phyloP scores from a whole-genome alignment of 306 rosid genomes.

The Trifolium dubium region DNA sequence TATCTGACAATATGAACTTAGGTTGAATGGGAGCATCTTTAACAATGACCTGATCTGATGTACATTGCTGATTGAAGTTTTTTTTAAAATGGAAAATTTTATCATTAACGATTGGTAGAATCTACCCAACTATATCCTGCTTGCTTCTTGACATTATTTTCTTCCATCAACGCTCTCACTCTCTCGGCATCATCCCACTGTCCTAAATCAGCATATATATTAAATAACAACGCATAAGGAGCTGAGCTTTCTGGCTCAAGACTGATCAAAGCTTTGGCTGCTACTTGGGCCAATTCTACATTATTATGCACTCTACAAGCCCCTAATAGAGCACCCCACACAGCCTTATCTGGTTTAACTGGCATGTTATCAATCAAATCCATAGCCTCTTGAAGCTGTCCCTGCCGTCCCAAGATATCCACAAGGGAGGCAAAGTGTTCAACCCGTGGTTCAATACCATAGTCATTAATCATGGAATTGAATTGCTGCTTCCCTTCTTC shows the following conservation, averaged over 20 bases:
- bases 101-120: slow-evolving; percentile 41
- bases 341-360: slow-evolving; percentile 54
- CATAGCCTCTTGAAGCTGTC: slow-evolving; percentile 55
- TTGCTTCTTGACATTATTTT: slow-evolving; percentile 51
- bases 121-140: slow-evolving; percentile 57
- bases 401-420: slow-evolving; percentile 58
- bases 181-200: slow-evolving; percentile 59
- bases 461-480: slow-evolving; percentile 52
- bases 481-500: slow-evolving; percentile 59
- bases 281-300: slow-evolving; percentile 49
- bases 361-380: slow-evolving; percentile 53
- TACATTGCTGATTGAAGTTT: slow-evolving; percentile 16
- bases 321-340: slow-evolving; percentile 61
- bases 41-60: slow-evolving; percentile 26
- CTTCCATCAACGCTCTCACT: slow-evolving; percentile 52
- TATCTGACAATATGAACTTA: slow-evolving; percentile 12
- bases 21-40: slow-evolving; percentile 27
- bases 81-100: slow-evolving; percentile 17
- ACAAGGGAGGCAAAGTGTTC: slow-evolving; percentile 62
- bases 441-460: slow-evolving; percentile 50
- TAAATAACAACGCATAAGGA: slow-evolving; percentile 55
- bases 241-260: slow-evolving; percentile 63
- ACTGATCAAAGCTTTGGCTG: slow-evolving; percentile 53
- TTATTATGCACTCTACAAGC: slow-evolving; percentile 56
- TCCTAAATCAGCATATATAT: slow-evolving; percentile 57